Percentiles rank a stretch among this genome's conserved stretches.
Evolutionary conservation across 306 rosid genomes (phyloP).

Genomic region (Hippophae rhamnoides): DNA sequence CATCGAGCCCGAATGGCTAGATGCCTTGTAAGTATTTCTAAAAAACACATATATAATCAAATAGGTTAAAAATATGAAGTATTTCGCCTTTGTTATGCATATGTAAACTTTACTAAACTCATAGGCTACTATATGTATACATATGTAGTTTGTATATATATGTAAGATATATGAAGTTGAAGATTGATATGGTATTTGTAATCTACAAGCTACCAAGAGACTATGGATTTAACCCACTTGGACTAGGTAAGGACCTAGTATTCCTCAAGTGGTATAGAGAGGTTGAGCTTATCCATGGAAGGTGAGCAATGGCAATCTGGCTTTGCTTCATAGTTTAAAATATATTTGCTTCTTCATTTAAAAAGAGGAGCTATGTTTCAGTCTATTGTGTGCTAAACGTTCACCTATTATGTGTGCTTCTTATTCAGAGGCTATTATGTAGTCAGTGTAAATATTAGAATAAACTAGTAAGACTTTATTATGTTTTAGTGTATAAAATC

Average conservation of each 20-base stretch:
- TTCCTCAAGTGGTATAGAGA: slow-evolving; percentile 98
- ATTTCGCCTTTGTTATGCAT: too few relatives aligned
- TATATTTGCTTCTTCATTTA: too few relatives aligned
- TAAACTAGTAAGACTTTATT: too few relatives aligned
- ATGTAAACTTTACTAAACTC: too few relatives aligned
- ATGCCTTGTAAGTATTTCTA: slow-evolving; percentile 78
- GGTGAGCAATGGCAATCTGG: slow-evolving; percentile 76
- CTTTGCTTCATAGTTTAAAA: too few relatives aligned
- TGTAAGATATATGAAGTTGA: not conserved
- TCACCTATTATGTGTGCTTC: too few relatives aligned
- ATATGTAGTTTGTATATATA: not conserved
- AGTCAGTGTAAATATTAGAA: too few relatives aligned
- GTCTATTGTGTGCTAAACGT: too few relatives aligned
- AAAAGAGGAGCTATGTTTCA: too few relatives aligned
- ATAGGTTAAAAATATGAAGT: too few relatives aligned
- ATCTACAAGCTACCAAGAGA: slow-evolving; percentile 80
- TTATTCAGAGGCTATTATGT: too few relatives aligned
- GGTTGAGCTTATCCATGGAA: slow-evolving; percentile 94
- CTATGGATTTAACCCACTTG: slow-evolving; percentile 90
- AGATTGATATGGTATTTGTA: not conserved
- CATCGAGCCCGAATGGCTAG: slow-evolving; percentile 93
- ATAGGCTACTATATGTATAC: not conserved
- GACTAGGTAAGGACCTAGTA: slow-evolving; percentile 85
- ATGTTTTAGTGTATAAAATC: too few relatives aligned
- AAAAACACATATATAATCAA: not conserved